Evolutionary conservation across 2,329 filamentous ascomycete genomes (phyloP).

Genomic region (Aspergillus sp.): DNA sequence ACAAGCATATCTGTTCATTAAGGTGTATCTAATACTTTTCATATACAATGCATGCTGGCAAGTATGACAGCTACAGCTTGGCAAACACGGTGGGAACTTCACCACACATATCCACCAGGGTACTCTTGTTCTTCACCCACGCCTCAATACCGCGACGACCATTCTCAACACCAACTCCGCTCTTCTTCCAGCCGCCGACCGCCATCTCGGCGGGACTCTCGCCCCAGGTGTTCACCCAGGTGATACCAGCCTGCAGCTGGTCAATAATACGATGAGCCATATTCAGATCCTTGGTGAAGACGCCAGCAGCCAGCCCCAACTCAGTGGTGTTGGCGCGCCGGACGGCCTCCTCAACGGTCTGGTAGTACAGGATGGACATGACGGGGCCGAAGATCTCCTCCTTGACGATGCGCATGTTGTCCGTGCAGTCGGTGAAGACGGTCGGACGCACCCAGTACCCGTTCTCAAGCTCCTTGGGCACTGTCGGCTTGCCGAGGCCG

Average conservation of each 20-base stretch:
- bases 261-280: constrained; percentile 69
- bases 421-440: constrained; percentile 81
- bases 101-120: constrained; percentile 76
- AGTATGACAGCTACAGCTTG: constrained; percentile 53
- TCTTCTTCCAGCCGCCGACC: constrained; percentile 89
- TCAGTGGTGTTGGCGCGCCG: constrained; percentile 71
- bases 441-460: constrained; percentile 87
- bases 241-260: constrained; percentile 77
- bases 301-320: constrained; percentile 77
- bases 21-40: background rate
- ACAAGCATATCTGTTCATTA: background rate
- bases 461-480: constrained; percentile 50
- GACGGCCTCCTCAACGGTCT: constrained; percentile 67
- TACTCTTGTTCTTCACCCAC: constrained; percentile 86
- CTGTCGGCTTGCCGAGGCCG: constrained; percentile 59
- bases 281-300: constrained; percentile 75
- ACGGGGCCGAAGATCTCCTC: constrained; percentile 92
- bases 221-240: constrained; percentile 94
- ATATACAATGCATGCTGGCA: background rate
- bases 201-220: constrained; percentile 89
- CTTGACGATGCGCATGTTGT: constrained; percentile 72
- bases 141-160: constrained; percentile 74
- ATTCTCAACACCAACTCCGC: constrained; percentile 84
- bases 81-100: constrained; percentile 69
- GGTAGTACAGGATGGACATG: constrained; percentile 75